Percentiles rank a stretch among this genome's conserved stretches.
Conservation (phyloP, 129 eudicot species). For the Tagetes erecta region DNA sequence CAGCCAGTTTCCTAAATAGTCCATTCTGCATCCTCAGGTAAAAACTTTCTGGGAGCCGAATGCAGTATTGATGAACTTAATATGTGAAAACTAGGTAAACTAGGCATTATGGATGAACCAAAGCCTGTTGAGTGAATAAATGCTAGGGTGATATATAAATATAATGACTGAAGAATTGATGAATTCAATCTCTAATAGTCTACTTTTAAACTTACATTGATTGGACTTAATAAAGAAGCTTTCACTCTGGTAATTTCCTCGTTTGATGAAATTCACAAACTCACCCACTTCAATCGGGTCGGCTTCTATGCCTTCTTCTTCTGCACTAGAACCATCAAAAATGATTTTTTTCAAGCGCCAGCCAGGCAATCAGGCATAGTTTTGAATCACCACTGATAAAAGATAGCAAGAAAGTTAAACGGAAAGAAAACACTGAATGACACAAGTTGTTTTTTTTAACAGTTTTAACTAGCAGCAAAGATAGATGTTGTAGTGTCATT, state of each 20-base stretch:
- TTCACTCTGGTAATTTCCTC: slow-evolving; percentile 74
- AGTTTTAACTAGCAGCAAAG: not conserved
- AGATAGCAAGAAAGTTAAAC: not conserved
- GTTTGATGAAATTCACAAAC: slow-evolving; percentile 67
- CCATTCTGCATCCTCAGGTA: slow-evolving; percentile 9
- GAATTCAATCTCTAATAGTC: not conserved
- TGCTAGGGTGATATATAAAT: not conserved
- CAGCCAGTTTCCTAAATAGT: not conserved
- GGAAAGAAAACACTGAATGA: not conserved
- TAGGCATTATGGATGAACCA: not conserved
- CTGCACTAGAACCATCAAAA: slow-evolving; percentile 64
- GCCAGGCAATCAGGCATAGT: slow-evolving; percentile 8
- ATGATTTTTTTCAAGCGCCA: slow-evolving; percentile 17
- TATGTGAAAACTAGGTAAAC: slow-evolving; percentile 1
- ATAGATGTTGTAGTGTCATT: not conserved
- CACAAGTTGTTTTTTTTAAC: not conserved
- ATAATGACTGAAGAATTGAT: not conserved
- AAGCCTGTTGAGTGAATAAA: not conserved
- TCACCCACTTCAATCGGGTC: slow-evolving; percentile 70
- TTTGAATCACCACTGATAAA: slow-evolving; percentile 9
- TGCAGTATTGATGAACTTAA: not conserved
- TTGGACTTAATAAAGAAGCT: slow-evolving; percentile 75
- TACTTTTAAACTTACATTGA: slow-evolving; percentile 65
- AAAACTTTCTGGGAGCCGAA: slow-evolving; percentile 1
- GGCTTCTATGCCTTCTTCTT: slow-evolving; percentile 82